A percentile compares a stretch with the other conserved stretches of the same genome.
Evolutionary conservation across 371 early-diverging fungal species (phyloP).

Genomic region (Blastocladiella emersonii): DNA sequence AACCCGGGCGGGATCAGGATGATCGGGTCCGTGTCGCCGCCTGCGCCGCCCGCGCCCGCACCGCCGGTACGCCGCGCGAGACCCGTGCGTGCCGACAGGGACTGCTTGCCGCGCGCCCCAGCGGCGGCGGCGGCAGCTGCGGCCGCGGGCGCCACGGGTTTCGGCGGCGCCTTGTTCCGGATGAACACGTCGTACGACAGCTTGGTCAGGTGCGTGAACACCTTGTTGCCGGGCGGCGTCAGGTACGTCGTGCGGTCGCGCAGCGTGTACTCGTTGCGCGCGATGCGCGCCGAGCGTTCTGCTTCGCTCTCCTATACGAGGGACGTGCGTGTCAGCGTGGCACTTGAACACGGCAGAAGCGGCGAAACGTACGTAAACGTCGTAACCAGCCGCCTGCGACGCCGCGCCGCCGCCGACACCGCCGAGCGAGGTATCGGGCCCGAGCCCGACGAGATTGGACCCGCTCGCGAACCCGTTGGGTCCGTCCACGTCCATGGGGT

Average conservation of each 20-base stretch:
- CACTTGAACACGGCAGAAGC: too few species aligned
- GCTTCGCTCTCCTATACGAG: too few species aligned
- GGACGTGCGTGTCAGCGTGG: too few species aligned
- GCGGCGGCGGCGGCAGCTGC: background rate
- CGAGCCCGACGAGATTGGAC: too few species aligned
- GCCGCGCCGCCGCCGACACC: too few species aligned
- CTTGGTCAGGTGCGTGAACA: background rate
- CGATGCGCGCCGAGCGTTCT: background rate
- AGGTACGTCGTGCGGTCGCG: background rate
- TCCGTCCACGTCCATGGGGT: too few species aligned
- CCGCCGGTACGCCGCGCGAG: background rate
- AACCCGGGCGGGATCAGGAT: slow-evolving; percentile 79
- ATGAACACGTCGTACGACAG: background rate
- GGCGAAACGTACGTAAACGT: too few species aligned
- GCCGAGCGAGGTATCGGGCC: too few species aligned
- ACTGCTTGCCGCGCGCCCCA: background rate
- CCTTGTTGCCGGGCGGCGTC: background rate
- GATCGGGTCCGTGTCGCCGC: slow-evolving; percentile 39
- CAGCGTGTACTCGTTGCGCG: background rate
- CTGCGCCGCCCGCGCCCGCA: background rate
- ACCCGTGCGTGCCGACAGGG: background rate
- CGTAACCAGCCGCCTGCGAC: too few species aligned
- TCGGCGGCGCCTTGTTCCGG: background rate
- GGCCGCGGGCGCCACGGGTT: background rate
- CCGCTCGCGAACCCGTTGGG: too few species aligned